Percentiles rank a stretch among this genome's conserved stretches.
These are phyloP conservation scores for Mycena pura DNA, from an alignment of 768 basidiomycete species.

Conservation along the genomic window DNA sequence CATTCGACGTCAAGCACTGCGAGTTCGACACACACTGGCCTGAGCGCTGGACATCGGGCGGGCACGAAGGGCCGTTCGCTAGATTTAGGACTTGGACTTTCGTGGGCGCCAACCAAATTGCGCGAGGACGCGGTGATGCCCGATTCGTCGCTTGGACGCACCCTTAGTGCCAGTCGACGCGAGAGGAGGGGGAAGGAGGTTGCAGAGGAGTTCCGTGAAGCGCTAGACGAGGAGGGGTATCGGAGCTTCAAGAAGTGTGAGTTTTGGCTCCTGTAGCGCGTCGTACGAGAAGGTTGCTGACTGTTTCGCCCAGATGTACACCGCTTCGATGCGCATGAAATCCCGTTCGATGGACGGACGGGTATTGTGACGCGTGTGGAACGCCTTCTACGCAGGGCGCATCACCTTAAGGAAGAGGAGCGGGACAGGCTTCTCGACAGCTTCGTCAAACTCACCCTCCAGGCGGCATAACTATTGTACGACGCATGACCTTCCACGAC, in stretches of 20 bases:
- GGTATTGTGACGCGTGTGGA: constrained; percentile 74
- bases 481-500: neutral
- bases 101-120: constrained; percentile 76
- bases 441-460: constrained; percentile 66
- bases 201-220: constrained; percentile 53
- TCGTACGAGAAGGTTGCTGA: constrained; percentile 1
- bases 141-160: constrained; percentile 42
- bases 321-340: constrained; percentile 47
- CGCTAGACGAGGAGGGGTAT: constrained; percentile 55
- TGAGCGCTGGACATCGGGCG: constrained; percentile 47
- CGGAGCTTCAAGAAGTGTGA: constrained; percentile 68
- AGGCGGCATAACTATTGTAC: constrained; percentile 43
- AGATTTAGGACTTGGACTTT: constrained; percentile 71
- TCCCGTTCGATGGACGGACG: constrained; percentile 75
- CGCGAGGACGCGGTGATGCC: constrained; percentile 72
- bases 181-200: constrained; percentile 43
- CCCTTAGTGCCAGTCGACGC: constrained; percentile 32
- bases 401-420: constrained; percentile 51
- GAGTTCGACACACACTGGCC: constrained; percentile 35
- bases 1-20: constrained; percentile 23
- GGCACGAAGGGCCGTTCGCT: constrained; percentile 72
- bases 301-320: constrained; percentile 18
- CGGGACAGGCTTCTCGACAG: constrained; percentile 63
- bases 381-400: constrained; percentile 59
- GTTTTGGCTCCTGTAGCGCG: constrained; percentile 35